These are phyloP conservation scores for Hibiscus mutabilis DNA, from an alignment of 345 rosid species.

Conservation along the genomic window DNA sequence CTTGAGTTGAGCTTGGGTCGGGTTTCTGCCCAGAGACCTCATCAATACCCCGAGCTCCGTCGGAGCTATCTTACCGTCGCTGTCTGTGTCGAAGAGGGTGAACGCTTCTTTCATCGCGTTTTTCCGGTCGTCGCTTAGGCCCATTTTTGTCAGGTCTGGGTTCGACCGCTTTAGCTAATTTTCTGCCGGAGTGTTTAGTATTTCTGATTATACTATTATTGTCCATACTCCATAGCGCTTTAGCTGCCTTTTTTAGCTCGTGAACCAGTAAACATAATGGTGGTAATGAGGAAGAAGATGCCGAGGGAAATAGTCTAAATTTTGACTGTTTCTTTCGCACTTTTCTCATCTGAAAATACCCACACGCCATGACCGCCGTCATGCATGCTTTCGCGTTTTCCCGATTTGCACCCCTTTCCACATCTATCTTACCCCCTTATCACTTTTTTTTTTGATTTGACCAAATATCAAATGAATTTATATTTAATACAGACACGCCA, in stretches of 20 bases:
- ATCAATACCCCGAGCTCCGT: conserved; percentile 89
- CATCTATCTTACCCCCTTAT: neutral
- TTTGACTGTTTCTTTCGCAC: neutral
- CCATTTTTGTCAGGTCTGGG: conserved; percentile 10
- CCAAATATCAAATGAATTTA: too few species aligned
- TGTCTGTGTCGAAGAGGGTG: conserved; percentile 85
- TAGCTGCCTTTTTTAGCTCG: neutral
- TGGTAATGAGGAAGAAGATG: neutral
- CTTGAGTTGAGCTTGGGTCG: conserved; percentile 46
- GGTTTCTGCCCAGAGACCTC: conserved; percentile 94
- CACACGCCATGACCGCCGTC: neutral
- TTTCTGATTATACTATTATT: neutral
- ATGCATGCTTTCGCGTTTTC: neutral
- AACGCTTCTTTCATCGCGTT: conserved; percentile 84
- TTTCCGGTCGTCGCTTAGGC: conserved; percentile 69
- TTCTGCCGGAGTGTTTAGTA: too few species aligned
- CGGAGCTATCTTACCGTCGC: conserved; percentile 89
- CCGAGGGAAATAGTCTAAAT: neutral
- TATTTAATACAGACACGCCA: too few species aligned
- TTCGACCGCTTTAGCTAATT: neutral
- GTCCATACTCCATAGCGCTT: neutral
- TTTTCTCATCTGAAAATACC: neutral
- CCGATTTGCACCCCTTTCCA: neutral
- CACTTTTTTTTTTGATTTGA: too few species aligned
- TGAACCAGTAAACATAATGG: neutral